These are phyloP conservation scores for Dittrichia graveolens DNA, from an alignment of 129 eudicot species.

Conservation along the genomic window DNA sequence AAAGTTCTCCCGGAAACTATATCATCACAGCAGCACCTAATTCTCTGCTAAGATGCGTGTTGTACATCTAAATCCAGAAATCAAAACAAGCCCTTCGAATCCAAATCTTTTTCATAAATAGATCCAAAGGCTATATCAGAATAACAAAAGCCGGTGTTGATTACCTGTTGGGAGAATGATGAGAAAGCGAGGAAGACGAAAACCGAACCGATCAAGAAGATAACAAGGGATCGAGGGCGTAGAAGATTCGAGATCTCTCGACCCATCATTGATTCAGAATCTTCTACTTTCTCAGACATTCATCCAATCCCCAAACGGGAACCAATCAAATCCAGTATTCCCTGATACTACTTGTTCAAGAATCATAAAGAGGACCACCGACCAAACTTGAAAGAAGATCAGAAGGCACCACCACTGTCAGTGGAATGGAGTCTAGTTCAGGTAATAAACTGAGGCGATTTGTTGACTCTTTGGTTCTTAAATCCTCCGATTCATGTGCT, in stretches of 20 bases:
- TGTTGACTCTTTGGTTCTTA: constrained; percentile 14
- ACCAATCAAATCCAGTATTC: background rate
- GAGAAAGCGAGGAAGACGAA: constrained; percentile 61
- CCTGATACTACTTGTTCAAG: background rate
- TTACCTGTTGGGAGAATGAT: constrained; percentile 63
- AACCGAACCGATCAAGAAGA: constrained; percentile 44
- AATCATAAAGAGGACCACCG: constrained; percentile 16
- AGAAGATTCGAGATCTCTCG: constrained; percentile 63
- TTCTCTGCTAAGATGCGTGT: background rate
- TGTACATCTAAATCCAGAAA: background rate
- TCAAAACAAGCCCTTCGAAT: constrained; percentile 14
- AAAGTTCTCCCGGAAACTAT: background rate
- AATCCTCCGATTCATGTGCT: constrained; percentile 17
- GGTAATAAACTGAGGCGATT: constrained; percentile 17
- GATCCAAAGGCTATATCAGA: constrained; percentile 26
- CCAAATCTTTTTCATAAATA: background rate
- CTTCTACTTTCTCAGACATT: constrained; percentile 43
- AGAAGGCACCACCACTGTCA: background rate
- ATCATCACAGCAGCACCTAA: constrained; percentile 23
- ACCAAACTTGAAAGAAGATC: constrained; percentile 18
- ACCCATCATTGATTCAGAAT: constrained; percentile 45
- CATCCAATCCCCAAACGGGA: constrained; percentile 24
- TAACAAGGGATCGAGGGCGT: constrained; percentile 55
- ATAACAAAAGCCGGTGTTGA: background rate
- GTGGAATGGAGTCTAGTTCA: constrained; percentile 12